Conservation (phyloP, 2,329 filamentous ascomycete genomes). For the Ascocoryne sarcoides region DNA sequence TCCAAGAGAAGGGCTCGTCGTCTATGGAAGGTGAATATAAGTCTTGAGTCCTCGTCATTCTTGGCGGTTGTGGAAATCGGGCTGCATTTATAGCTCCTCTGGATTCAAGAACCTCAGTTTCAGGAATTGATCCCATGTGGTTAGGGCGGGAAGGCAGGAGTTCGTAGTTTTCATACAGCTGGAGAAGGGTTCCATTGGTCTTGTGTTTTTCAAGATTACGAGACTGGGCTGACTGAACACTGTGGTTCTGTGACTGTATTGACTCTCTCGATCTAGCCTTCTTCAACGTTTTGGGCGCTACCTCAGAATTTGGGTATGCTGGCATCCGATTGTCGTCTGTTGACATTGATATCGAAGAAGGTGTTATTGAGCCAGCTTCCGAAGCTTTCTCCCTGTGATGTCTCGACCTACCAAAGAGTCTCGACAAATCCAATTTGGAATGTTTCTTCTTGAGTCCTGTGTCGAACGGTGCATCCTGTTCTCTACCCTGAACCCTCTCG, state of each 20-base stretch:
- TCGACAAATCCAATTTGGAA: slow-evolving; percentile 23
- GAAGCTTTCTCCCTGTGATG: slow-evolving; percentile 12
- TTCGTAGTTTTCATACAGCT: slow-evolving; percentile 24
- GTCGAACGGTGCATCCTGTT: slow-evolving; percentile 4
- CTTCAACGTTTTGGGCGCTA: slow-evolving; percentile 16
- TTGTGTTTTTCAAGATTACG: slow-evolving; percentile 11
- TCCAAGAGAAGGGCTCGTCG: slow-evolving; percentile 21
- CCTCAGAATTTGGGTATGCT: too few relatives aligned
- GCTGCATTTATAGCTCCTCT: not conserved
- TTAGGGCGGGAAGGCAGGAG: slow-evolving; percentile 12
- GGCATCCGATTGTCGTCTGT: slow-evolving; percentile 6
- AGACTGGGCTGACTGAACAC: slow-evolving; percentile 17
- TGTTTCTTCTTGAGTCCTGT: slow-evolving; percentile 19
- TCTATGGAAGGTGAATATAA: slow-evolving; percentile 4
- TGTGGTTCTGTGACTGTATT: slow-evolving; percentile 18
- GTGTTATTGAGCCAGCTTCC: slow-evolving; percentile 7
- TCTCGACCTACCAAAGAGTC: slow-evolving; percentile 22
- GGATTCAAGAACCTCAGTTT: slow-evolving; percentile 14
- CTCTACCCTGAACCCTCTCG: slow-evolving; percentile 2
- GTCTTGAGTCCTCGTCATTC: not conserved
- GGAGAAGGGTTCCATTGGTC: slow-evolving; percentile 10
- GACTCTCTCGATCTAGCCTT: slow-evolving; percentile 24
- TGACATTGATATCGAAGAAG: slow-evolving; percentile 14
- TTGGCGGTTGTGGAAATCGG: not conserved
- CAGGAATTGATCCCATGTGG: slow-evolving; percentile 22